phyloP scores from a whole-genome alignment of 2,329 filamentous ascomycete genomes.

The Trichoderma atrobrunneum region DNA sequence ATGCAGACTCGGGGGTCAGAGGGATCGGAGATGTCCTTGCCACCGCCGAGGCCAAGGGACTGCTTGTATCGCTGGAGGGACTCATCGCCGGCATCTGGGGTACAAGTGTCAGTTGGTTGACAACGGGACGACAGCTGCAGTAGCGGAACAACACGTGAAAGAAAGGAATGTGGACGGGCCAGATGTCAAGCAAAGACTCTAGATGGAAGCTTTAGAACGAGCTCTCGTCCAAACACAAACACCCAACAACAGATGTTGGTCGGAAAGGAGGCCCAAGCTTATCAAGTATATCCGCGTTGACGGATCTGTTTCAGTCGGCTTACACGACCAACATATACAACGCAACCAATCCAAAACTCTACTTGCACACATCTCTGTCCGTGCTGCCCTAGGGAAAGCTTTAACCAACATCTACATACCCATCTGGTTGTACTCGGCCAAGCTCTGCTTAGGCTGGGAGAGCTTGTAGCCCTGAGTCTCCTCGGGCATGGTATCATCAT shows the following conservation, averaged over 20 bases:
- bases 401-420: conserved; percentile 55
- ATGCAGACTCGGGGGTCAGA: conserved; percentile 88
- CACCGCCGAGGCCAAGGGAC: conserved; percentile 81
- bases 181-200: background rate
- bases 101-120: background rate
- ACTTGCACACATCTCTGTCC: background rate
- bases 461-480: conserved; percentile 96
- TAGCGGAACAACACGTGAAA: background rate
- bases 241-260: background rate
- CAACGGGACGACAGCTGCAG: background rate
- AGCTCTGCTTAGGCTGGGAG: conserved; percentile 91
- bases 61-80: conserved; percentile 97
- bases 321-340: background rate
- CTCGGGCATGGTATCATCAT: conserved; percentile 82
- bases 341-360: background rate
- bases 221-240: background rate
- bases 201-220: background rate
- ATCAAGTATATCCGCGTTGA: background rate
- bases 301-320: background rate
- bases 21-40: conserved; percentile 68
- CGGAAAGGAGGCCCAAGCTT: background rate
- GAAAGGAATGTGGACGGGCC: background rate
- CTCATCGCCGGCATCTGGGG: conserved; percentile 70
- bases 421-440: conserved; percentile 91
- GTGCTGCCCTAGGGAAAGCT: background rate